Evolutionary conservation across 2,329 filamentous ascomycete species (phyloP).

Genomic region (Penicillium griseofulvum): DNA sequence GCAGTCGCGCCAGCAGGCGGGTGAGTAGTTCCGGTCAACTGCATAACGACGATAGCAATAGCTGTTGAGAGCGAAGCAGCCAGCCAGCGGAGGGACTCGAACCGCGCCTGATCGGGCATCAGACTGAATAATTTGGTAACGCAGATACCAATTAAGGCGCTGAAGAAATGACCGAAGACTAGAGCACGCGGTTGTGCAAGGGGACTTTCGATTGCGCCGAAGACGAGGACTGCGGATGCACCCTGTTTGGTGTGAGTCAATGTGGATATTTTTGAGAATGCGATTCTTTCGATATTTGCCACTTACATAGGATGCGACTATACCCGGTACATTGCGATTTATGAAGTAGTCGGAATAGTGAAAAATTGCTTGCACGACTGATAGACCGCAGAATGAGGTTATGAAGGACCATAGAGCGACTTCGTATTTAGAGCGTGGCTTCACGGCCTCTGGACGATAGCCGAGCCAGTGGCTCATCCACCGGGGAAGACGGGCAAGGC

Average conservation of each 20-base stretch:
- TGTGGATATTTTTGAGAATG: not conserved
- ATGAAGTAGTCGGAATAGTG: conserved; percentile 29
- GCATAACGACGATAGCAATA: conserved; percentile 31
- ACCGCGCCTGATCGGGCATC: conserved; percentile 31
- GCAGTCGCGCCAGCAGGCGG: conserved; percentile 37
- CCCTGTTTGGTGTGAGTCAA: conserved; percentile 17
- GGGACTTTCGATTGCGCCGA: conserved; percentile 33
- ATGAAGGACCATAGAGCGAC: conserved; percentile 30
- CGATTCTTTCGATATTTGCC: not conserved
- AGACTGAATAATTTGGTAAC: conserved; percentile 34
- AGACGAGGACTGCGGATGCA: conserved; percentile 34
- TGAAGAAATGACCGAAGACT: conserved; percentile 35
- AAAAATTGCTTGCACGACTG: conserved; percentile 25
- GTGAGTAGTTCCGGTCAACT: conserved; percentile 33
- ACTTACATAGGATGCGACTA: conserved; percentile 29
- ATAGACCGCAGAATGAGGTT: conserved; percentile 27
- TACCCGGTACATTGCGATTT: conserved; percentile 25
- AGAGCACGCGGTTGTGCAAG: conserved; percentile 34
- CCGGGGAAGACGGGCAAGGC: conserved; percentile 24
- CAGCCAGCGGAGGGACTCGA: conserved; percentile 31
- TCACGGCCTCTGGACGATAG: conserved; percentile 23
- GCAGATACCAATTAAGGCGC: conserved; percentile 30
- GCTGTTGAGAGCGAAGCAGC: conserved; percentile 32
- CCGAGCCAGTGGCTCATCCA: conserved; percentile 31
- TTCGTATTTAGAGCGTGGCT: conserved; percentile 23